Base-by-base conservation (phyloP, 2,329 filamentous ascomycete genomes). In the Aspergillus eucalypticola region DNA sequence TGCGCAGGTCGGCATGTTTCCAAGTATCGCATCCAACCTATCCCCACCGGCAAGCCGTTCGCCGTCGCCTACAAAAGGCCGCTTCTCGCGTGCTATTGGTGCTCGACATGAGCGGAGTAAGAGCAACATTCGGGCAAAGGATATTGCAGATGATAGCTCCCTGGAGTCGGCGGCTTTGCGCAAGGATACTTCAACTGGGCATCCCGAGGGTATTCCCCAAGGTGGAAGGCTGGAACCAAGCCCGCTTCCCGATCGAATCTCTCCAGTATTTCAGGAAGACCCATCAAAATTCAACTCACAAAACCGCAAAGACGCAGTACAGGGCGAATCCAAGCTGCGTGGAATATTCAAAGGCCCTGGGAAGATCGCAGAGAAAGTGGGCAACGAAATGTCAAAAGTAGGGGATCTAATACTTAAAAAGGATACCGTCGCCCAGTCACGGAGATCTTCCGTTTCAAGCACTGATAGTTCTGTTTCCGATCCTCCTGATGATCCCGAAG, bases 311-410 rank as follows among this genome's bases (percentile, higher is more conserved):
- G 70, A 68, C 2, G 60, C 64, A 3, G 57, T 66, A 48, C 58
- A 81, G 72, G 66, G 79, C 77, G 69, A 86, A 79, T 86, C 85
- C 8, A 86, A 85, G 38, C 81, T 92, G 8, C 86, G 88, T 44
- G 87, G 89, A 6, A 88, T 96, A 51, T 89, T 96, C 76, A 94
- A 92, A 76, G 88, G 88, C 0, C 69, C 69, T 2, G 85, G 87
- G 53, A 83, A 90, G 58, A 87, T 94, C 63, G 90, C 91, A 62
- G 90, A 86, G 29, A 83, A 91, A 29, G 84, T 96, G 2, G 83
- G 85, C n/a, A 82, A 81, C 62, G 87, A 89, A 67, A 82, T 88
- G 7, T 83, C 84, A 0, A 85, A 84, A 67, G 82, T 88, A 35
- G 84, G 85, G 15, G 85, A 86, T 53, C 79, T 84, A 46, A 83